Percentiles rank a stretch among this genome's conserved stretches.
Conservation (phyloP, 2,329 filamentous ascomycete species). For the Gliomastix tumulicola region DNA sequence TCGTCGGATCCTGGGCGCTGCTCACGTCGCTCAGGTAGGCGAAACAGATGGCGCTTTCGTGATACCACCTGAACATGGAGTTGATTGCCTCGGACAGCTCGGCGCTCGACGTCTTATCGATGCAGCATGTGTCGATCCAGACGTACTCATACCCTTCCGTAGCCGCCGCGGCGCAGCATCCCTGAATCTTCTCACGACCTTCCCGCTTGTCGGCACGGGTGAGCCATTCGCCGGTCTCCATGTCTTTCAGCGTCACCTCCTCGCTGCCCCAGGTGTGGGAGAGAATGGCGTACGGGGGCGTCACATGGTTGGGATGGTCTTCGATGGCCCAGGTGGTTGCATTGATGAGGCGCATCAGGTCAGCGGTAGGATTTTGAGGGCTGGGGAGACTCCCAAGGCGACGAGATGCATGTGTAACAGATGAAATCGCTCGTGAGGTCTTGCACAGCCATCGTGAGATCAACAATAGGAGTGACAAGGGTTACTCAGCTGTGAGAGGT, state of each 20-base stretch:
- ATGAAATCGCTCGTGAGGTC: too few species aligned
- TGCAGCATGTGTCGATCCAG: slow-evolving; percentile 12
- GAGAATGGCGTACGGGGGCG: slow-evolving; percentile 20
- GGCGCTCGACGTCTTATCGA: slow-evolving; percentile 11
- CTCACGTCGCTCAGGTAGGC: slow-evolving; percentile 3
- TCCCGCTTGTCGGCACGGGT: neutral
- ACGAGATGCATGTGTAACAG: too few species aligned
- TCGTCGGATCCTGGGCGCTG: neutral
- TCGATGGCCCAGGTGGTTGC: too few species aligned
- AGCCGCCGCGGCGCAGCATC: neutral
- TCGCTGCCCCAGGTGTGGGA: slow-evolving; percentile 20
- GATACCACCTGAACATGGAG: slow-evolving; percentile 12
- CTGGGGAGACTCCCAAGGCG: too few species aligned
- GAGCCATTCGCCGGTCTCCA: neutral
- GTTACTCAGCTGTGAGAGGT: too few species aligned
- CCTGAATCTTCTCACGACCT: neutral
- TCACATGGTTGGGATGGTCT: too few species aligned
- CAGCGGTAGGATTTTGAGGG: too few species aligned
- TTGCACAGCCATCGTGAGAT: too few species aligned
- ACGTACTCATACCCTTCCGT: slow-evolving; percentile 2
- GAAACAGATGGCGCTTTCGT: slow-evolving; percentile 5
- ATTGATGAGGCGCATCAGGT: too few species aligned
- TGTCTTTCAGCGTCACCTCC: slow-evolving; percentile 13
- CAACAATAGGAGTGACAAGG: too few species aligned
- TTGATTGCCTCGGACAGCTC: slow-evolving; percentile 6